Conservation (phyloP, 805 yeast genomes). For the Cyberlindnera saturnus region DNA sequence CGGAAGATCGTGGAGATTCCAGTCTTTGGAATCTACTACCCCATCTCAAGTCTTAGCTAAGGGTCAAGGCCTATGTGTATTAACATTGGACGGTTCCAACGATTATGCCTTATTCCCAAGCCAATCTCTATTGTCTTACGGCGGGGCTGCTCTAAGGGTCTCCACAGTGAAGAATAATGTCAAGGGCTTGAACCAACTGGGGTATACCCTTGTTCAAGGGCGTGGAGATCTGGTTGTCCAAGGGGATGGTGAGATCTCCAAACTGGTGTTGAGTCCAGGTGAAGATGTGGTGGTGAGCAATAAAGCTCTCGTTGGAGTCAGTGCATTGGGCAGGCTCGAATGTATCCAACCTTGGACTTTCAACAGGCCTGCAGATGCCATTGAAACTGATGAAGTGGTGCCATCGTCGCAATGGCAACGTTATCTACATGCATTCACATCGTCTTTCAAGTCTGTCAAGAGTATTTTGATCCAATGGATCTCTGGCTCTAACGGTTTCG, state of each 20-base stretch:
- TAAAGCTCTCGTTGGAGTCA: slow-evolving; percentile 41
- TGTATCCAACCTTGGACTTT: slow-evolving; percentile 6
- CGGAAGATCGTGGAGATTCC: slow-evolving; percentile 36
- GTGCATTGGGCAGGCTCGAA: slow-evolving; percentile 36
- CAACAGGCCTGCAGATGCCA: neutral
- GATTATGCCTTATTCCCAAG: slow-evolving; percentile 58
- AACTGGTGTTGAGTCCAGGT: slow-evolving; percentile 34
- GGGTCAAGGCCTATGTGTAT: slow-evolving; percentile 9
- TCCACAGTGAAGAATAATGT: slow-evolving; percentile 27
- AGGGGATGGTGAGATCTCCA: slow-evolving; percentile 50
- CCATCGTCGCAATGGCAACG: neutral
- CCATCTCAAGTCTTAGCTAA: slow-evolving; percentile 15
- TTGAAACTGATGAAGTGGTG: neutral
- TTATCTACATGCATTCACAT: neutral
- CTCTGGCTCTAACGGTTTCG: slow-evolving; percentile 8
- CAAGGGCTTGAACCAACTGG: slow-evolving; percentile 32
- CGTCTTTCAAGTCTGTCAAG: neutral
- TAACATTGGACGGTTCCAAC: slow-evolving; percentile 48
- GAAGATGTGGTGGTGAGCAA: slow-evolving; percentile 46
- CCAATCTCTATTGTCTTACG: slow-evolving; percentile 41
- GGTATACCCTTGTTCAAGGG: slow-evolving; percentile 47
- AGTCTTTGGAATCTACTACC: slow-evolving; percentile 34
- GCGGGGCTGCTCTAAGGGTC: slow-evolving; percentile 46
- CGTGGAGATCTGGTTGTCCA: slow-evolving; percentile 51
- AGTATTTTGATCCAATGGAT: neutral